These are phyloP conservation scores for Hypoxylon trugodes DNA, from an alignment of 495 filamentous ascomycete species.

Conservation along the genomic window DNA sequence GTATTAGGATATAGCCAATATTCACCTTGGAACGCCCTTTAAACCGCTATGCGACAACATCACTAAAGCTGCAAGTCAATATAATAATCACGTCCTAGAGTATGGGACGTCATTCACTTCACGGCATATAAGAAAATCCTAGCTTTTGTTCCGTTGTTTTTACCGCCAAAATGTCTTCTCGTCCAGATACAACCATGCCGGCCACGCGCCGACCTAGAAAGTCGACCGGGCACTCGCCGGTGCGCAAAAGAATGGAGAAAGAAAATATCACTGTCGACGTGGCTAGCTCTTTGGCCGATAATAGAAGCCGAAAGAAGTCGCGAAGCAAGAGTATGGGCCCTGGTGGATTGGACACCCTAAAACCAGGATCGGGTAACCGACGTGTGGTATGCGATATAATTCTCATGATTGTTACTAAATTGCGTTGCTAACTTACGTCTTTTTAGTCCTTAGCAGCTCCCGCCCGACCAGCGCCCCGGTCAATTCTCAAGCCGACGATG, in stretches of 20 bases:
- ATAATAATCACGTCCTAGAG: not conserved
- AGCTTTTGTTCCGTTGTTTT: too few relatives aligned
- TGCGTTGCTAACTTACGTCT: constrained; percentile 15
- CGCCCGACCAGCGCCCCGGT: constrained; percentile 62
- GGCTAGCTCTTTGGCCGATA: constrained; percentile 50
- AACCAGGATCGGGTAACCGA: constrained; percentile 79
- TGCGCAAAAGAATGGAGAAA: constrained; percentile 63
- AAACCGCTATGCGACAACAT: constrained; percentile 20
- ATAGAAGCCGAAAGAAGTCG: constrained; percentile 70
- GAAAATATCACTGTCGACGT: constrained; percentile 77
- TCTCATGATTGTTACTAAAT: constrained; percentile 21
- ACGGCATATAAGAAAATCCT: constrained; percentile 1
- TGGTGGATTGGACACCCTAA: constrained; percentile 83
- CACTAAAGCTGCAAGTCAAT: not conserved
- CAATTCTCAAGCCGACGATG: constrained; percentile 87
- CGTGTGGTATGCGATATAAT: constrained; percentile 68
- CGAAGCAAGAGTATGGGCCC: constrained; percentile 96
- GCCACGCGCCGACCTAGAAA: constrained; percentile 73
- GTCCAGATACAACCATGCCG: constrained; percentile 56
- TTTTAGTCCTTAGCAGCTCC: constrained; percentile 59
- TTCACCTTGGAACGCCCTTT: not conserved
- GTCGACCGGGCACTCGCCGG: constrained; percentile 75
- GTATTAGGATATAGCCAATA: not conserved
- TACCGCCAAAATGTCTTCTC: constrained; percentile 54
- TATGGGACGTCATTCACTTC: constrained; percentile 4